Conservation (phyloP, 164 flowering plant species). For the Vitis riparia region DNA sequence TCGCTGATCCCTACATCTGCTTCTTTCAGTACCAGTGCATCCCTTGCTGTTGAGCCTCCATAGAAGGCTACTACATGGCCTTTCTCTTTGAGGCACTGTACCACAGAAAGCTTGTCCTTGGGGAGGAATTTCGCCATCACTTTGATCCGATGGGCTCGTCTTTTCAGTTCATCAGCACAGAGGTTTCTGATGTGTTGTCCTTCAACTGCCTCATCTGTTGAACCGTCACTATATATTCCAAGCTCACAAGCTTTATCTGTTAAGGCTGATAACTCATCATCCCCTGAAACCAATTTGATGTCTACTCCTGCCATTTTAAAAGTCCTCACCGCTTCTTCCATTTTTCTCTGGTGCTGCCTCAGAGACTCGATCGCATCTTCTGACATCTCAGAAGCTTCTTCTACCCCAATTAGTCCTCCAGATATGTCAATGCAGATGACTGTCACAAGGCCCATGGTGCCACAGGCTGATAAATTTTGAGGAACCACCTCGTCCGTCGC, state of each 20-base stretch:
- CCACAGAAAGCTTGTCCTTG: conserved; percentile 13
- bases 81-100: conserved; percentile 10
- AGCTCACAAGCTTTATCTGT: conserved; percentile 4
- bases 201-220: conserved; percentile 3
- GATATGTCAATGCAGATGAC: conserved; percentile 16
- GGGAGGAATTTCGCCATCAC: conserved; percentile 21
- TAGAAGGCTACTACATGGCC: conserved; percentile 24
- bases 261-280: conserved; percentile 11
- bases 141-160: conserved; percentile 3
- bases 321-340: conserved; percentile 2
- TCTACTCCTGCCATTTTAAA: conserved; percentile 17
- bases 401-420: conserved; percentile 11
- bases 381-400: conserved; percentile 1
- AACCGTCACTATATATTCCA: conserved; percentile 5
- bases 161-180: conserved; percentile 1
- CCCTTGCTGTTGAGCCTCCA: conserved; percentile 15
- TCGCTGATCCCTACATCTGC: conserved; percentile 26
- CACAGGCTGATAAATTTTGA: conserved; percentile 15
- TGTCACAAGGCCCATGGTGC: conserved; percentile 20
- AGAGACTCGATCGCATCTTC: conserved; percentile 22
- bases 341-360: conserved; percentile 8
- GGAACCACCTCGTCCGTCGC: background rate
- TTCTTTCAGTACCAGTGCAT: conserved; percentile 22
- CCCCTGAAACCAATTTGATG: conserved; percentile 22
- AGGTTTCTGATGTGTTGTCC: no score